Conservation (phyloP, 169 alveolate species). For the Plasmodium vinckei region DNA sequence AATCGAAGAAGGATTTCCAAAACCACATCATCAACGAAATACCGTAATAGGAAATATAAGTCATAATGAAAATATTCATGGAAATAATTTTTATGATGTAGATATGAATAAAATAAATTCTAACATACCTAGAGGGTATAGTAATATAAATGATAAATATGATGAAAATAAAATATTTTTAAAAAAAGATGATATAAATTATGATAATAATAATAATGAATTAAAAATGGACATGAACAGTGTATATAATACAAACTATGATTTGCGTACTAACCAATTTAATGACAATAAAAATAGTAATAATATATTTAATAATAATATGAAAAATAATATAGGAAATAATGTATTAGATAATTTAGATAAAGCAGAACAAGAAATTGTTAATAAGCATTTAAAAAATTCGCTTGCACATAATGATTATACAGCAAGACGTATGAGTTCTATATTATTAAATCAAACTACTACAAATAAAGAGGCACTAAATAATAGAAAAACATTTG, state of each 20-base stretch:
- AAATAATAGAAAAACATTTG: conserved; percentile 29
- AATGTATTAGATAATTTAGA: conserved; percentile 59
- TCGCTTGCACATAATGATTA: conserved; percentile 51
- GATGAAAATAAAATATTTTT: conserved; percentile 19
- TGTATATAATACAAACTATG: background rate
- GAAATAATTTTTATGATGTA: conserved; percentile 25
- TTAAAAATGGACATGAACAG: conserved; percentile 6
- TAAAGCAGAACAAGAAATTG: conserved; percentile 66
- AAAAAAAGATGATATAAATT: conserved; percentile 21
- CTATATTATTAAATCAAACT: conserved; percentile 31
- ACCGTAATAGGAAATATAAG: conserved; percentile 13
- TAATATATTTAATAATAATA: conserved; percentile 18
- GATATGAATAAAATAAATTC: conserved; percentile 17
- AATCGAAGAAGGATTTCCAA: conserved; percentile 17
- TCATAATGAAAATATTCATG: conserved; percentile 2
- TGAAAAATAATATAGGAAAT: background rate
- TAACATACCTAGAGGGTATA: conserved; percentile 1
- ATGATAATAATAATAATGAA: conserved; percentile 6
- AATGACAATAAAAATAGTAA: background rate
- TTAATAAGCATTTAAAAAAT: conserved; percentile 67
- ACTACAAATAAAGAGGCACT: conserved; percentile 9
- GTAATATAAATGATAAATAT: conserved; percentile 18
- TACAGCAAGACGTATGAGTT: conserved; percentile 62
- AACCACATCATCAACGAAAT: conserved; percentile 16
- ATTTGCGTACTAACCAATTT: background rate